Percentiles rank a stretch among this genome's conserved stretches.
These are phyloP conservation scores for Saccharomycopsis crataegensis DNA, from an alignment of 1,139 yeast species.

Conservation along the genomic window DNA sequence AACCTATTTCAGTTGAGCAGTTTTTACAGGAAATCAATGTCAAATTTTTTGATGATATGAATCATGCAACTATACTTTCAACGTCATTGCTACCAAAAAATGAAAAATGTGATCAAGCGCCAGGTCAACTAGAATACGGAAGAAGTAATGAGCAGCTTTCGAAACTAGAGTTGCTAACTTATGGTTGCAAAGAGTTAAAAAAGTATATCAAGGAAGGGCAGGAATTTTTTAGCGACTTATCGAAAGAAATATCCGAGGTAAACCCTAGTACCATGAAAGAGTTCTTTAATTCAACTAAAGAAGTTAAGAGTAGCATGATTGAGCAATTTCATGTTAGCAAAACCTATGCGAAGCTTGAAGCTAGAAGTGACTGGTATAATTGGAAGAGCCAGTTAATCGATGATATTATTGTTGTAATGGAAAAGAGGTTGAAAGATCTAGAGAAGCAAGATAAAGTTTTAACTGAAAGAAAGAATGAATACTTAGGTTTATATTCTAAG, in stretches of 20 bases:
- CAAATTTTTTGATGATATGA: constrained; percentile 19
- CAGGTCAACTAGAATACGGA: constrained; percentile 12
- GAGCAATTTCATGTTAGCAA: constrained; percentile 40
- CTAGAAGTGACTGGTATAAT: constrained; percentile 42
- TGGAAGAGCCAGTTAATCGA: constrained; percentile 42
- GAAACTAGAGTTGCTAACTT: constrained; percentile 16
- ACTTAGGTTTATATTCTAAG: constrained; percentile 1
- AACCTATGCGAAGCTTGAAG: constrained; percentile 40
- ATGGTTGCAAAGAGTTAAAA: constrained; percentile 19
- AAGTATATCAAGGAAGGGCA: constrained; percentile 18
- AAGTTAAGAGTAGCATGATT: constrained; percentile 31
- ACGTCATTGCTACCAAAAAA: constrained; percentile 12
- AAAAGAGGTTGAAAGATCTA: constrained; percentile 17
- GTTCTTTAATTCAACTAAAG: constrained; percentile 5
- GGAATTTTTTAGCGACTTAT: constrained; percentile 6
- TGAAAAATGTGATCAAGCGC: constrained; percentile 16
- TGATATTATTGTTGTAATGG: constrained; percentile 33
- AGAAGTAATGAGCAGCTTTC: constrained; percentile 16
- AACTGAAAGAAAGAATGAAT: constrained; percentile 19
- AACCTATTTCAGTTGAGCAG: constrained; percentile 10
- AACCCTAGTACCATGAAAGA: constrained; percentile 18
- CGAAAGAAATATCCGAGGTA: constrained; percentile 12
- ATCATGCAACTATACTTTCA: constrained; percentile 15
- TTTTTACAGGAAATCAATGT: constrained; percentile 15
- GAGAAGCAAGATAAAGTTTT: constrained; percentile 2